Conservation (phyloP, 2,329 filamentous ascomycete genomes). For the Apiospora kogelbergensis region DNA sequence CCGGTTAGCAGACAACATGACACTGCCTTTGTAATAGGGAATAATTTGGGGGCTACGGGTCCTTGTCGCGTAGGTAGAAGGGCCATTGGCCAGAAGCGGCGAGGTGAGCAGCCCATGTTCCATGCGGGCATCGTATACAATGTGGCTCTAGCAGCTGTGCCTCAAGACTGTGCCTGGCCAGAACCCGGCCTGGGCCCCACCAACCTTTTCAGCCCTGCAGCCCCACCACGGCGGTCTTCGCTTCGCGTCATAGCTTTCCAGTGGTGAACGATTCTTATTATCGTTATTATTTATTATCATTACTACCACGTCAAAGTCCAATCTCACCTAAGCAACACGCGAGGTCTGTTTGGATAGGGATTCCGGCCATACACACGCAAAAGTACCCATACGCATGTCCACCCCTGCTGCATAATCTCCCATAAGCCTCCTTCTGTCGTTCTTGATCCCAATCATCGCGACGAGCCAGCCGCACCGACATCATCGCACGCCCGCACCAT, state of each 20-base stretch:
- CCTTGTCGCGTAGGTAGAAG: background rate
- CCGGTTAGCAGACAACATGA: background rate
- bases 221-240: too few relatives aligned
- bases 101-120: background rate
- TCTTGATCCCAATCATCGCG: background rate
- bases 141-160: background rate
- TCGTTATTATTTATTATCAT: too few relatives aligned
- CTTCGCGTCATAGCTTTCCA: background rate
- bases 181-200: too few relatives aligned
- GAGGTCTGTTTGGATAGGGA: background rate
- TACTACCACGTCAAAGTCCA: too few relatives aligned
- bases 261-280: background rate
- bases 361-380: too few relatives aligned
- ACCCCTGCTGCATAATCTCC: background rate
- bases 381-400: background rate
- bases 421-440: background rate
- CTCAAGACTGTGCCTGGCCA: too few relatives aligned
- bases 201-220: background rate
- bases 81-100: background rate
- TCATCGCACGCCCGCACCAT: constrained; percentile 36
- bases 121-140: background rate
- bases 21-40: too few relatives aligned
- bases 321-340: too few relatives aligned
- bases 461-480: background rate
- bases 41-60: background rate